These are phyloP conservation scores for Phaeolepiota aurea DNA, from an alignment of 768 basidiomycete genomes.

Conservation along the genomic window DNA sequence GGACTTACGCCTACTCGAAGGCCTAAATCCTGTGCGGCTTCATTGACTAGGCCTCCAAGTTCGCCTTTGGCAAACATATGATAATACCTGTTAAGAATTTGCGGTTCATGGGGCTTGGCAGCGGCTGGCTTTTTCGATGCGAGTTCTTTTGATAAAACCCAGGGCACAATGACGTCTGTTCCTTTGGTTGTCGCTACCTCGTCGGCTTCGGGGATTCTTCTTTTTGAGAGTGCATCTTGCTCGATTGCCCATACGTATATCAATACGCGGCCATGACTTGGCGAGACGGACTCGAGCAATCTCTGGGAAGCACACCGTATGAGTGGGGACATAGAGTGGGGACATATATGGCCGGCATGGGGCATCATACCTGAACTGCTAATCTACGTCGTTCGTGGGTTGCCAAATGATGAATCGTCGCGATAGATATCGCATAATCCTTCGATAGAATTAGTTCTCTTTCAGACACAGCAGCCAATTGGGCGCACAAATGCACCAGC, in stretches of 20 bases:
- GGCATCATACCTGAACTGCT: conserved; percentile 63
- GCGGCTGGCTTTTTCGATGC: conserved; percentile 6
- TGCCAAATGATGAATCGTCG: conserved; percentile 93
- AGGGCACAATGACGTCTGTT: conserved; percentile 86
- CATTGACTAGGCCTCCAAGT: conserved; percentile 47
- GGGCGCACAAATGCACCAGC: conserved; percentile 62
- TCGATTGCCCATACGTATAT: conserved; percentile 98
- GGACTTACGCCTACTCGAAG: conserved; percentile 38
- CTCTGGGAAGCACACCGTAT: too few relatives aligned
- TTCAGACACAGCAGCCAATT: background rate
- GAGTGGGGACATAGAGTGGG: conserved; percentile 1
- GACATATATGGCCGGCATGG: background rate
- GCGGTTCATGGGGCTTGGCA: conserved; percentile 10
- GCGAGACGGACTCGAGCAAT: conserved; percentile 56
- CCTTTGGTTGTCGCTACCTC: conserved; percentile 24
- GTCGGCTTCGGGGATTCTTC: conserved; percentile 40
- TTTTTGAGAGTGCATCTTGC: conserved; percentile 80
- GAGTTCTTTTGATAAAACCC: conserved; percentile 50
- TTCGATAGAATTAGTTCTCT: conserved; percentile 18
- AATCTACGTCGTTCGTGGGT: conserved; percentile 63
- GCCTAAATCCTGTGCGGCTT: conserved; percentile 54
- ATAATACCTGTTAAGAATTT: conserved; percentile 84
- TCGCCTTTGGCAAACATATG: conserved; percentile 91
- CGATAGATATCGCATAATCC: conserved; percentile 97
- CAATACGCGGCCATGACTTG: conserved; percentile 66